phyloP scores from a whole-genome alignment of 2,329 filamentous ascomycete genomes.

The Botrytis pseudocinerea region DNA sequence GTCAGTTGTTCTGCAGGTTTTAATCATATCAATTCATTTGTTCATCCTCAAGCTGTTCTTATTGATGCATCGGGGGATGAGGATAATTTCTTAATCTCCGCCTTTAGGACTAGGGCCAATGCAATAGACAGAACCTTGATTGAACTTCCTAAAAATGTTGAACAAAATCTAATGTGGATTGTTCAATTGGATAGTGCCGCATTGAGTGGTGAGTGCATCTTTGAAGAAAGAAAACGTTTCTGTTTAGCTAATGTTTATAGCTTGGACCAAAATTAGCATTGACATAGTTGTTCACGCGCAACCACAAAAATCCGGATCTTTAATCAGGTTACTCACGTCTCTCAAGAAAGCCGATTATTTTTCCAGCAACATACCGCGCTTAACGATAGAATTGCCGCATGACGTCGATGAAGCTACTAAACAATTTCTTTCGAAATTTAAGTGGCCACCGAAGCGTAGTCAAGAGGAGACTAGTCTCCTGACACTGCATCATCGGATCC shows the following conservation, averaged over 20 bases:
- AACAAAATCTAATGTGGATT: conserved; percentile 72
- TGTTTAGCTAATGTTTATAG: conserved; percentile 45
- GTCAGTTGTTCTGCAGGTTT: conserved; percentile 64
- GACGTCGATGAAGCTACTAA: conserved; percentile 65
- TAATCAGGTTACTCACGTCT: conserved; percentile 76
- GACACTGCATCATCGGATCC: conserved; percentile 73
- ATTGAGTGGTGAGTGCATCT: conserved; percentile 55
- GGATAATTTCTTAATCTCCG: conserved; percentile 65
- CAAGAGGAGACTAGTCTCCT: conserved; percentile 54
- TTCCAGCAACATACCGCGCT: conserved; percentile 65
- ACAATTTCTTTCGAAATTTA: conserved; percentile 61
- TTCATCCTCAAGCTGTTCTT: conserved; percentile 70
- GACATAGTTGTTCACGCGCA: conserved; percentile 84
- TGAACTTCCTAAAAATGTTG: conserved; percentile 65
- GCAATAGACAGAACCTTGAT: conserved; percentile 64
- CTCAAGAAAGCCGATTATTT: conserved; percentile 74
- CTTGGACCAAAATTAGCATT: conserved; percentile 75
- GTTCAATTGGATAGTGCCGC: conserved; percentile 73
- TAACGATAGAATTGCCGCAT: conserved; percentile 82
- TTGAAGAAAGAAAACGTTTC: background rate
- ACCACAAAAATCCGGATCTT: conserved; percentile 66
- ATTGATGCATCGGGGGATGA: conserved; percentile 69
- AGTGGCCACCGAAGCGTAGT: conserved; percentile 60
- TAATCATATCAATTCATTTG: conserved; percentile 69
- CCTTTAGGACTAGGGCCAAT: conserved; percentile 56